Percentiles rank a stretch among this genome's conserved stretches.
These are phyloP conservation scores for Trichaptum fuscoviolaceum DNA, from an alignment of 768 basidiomycete species.

Conservation along the genomic window DNA sequence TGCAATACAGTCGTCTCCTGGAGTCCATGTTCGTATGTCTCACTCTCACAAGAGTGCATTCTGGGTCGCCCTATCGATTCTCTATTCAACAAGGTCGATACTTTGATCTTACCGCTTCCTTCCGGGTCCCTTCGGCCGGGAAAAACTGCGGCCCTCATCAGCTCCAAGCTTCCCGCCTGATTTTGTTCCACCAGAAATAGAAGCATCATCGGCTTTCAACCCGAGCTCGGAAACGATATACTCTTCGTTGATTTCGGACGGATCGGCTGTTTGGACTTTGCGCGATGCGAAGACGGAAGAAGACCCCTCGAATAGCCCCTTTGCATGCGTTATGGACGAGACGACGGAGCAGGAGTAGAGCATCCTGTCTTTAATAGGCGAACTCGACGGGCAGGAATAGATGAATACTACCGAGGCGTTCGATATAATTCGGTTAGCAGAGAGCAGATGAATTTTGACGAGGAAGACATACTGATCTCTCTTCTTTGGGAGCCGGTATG, in stretches of 20 bases:
- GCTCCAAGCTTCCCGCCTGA: constrained; percentile 9
- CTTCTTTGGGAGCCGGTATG: constrained; percentile 36
- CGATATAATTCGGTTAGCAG: constrained; percentile 1
- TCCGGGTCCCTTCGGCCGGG: constrained; percentile 63
- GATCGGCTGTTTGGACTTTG: constrained; percentile 83
- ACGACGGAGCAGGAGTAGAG: constrained; percentile 73
- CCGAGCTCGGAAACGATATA: constrained; percentile 59
- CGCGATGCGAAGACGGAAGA: constrained; percentile 40
- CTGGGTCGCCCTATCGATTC: neutral
- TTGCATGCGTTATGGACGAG: constrained; percentile 51
- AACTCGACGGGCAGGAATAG: constrained; percentile 81
- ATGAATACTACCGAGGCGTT: constrained; percentile 61
- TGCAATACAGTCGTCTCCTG: neutral
- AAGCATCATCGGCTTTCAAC: constrained; percentile 15
- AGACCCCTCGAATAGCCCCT: constrained; percentile 41
- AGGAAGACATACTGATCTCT: constrained; percentile 49
- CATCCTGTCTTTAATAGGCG: constrained; percentile 84
- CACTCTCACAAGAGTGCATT: too few relatives aligned
- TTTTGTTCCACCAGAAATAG: constrained; percentile 11
- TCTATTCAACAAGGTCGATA: neutral
- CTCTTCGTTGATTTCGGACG: constrained; percentile 59
- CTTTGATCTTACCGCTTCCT: constrained; percentile 42
- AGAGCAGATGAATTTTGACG: neutral
- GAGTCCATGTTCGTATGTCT: neutral
- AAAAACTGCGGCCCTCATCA: constrained; percentile 49